A percentile compares a stretch with the other conserved stretches of the same genome.
Conservation (phyloP, 257 asterid genomes). For the Nicotiana knightiana region DNA sequence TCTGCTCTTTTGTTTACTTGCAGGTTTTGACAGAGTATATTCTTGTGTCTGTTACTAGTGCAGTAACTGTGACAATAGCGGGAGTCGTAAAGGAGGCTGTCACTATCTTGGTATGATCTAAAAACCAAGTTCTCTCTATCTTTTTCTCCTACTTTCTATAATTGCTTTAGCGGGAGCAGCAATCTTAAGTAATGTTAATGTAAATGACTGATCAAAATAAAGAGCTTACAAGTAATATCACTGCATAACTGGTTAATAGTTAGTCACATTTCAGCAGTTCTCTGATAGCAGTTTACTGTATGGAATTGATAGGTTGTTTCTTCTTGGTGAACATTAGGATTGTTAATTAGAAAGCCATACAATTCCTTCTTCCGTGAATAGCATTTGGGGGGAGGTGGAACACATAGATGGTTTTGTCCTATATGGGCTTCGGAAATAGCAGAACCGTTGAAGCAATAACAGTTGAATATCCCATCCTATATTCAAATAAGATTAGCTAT, state of each 20-base stretch:
- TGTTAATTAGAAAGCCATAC: neutral
- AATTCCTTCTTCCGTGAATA: neutral
- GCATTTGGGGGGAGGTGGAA: neutral
- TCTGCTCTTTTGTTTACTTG: conserved; percentile 14
- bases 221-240: neutral
- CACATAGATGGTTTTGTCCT: neutral
- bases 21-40: conserved; percentile 95
- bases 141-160: neutral
- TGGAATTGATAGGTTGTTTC: neutral
- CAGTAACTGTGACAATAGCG: conserved; percentile 95
- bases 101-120: conserved; percentile 68
- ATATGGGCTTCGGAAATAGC: neutral
- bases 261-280: neutral
- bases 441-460: neutral
- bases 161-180: too few relatives aligned
- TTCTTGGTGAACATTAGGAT: neutral
- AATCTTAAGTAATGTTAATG: neutral
- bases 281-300: neutral
- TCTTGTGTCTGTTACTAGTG: conserved; percentile 93
- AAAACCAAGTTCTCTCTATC: neutral
- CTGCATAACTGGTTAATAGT: neutral
- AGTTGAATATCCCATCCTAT: neutral
- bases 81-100: conserved; percentile 99
- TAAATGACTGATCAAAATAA: neutral
- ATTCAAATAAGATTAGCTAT: too few relatives aligned